Evolutionary conservation across 1,284 basidiomycete genomes (phyloP).

Genomic region (Cutaneotrichosporon arboriforme): DNA sequence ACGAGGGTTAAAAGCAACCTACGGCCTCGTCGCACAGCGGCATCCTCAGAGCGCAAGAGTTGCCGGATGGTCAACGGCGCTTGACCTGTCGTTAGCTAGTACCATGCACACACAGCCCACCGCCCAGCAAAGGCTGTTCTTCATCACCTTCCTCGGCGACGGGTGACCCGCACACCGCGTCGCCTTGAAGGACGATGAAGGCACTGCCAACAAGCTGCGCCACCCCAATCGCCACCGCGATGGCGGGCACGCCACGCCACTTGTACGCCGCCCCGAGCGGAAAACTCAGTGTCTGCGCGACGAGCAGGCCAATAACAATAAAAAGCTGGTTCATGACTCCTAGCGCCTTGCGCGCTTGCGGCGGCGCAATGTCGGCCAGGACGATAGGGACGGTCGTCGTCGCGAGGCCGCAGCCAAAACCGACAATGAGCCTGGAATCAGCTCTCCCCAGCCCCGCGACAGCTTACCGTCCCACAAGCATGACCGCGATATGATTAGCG

Average conservation of each 20-base stretch:
- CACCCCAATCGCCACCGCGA: constrained; percentile 31
- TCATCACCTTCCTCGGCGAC: background rate
- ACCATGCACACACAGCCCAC: background rate
- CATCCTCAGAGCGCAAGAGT: constrained; percentile 27
- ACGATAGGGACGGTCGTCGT: constrained; percentile 49
- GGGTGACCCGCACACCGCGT: background rate
- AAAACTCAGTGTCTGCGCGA: constrained; percentile 46
- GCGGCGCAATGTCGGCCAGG: constrained; percentile 48
- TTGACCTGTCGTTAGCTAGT: background rate
- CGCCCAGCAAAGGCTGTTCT: background rate
- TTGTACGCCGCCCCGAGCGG: constrained; percentile 27
- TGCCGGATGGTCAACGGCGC: constrained; percentile 24
- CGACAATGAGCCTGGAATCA: constrained; percentile 39
- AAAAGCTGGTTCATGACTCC: constrained; percentile 50
- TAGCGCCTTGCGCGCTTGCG: constrained; percentile 40
- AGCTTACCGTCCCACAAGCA: constrained; percentile 34
- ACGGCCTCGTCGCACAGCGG: constrained; percentile 4
- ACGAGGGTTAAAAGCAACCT: background rate
- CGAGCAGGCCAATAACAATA: constrained; percentile 46
- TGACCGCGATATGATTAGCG: constrained; percentile 18
- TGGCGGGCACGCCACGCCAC: constrained; percentile 46
- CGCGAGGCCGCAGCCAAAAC: constrained; percentile 48
- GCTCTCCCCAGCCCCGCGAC: no score
- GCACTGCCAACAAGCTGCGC: constrained; percentile 41
- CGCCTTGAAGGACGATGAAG: constrained; percentile 5